Conservation (phyloP, 73 alveolate species). For the Vitrella brassicaformis region DNA sequence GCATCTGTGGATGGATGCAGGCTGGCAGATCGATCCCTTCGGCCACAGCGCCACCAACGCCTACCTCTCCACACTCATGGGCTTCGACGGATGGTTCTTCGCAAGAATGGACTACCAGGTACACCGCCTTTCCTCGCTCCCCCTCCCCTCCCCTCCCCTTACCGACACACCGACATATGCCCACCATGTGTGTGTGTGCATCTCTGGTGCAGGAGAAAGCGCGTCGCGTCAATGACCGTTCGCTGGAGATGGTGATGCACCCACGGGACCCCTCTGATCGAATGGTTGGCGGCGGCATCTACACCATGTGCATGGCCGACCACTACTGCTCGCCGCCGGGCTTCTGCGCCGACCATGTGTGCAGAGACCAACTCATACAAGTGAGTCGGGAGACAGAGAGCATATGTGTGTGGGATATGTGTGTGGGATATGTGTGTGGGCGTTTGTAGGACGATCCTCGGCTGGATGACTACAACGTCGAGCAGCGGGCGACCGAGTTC, state of each 20-base stretch:
- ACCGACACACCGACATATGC: too few relatives aligned
- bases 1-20: constrained; percentile 17
- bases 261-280: constrained; percentile 42
- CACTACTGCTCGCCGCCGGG: constrained; percentile 32
- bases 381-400: neutral
- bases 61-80: constrained; percentile 74
- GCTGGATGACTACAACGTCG: constrained; percentile 47
- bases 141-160: too few relatives aligned
- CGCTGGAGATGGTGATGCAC: constrained; percentile 65
- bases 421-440: neutral
- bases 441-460: constrained; percentile 20
- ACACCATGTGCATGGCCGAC: constrained; percentile 30
- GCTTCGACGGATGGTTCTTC: constrained; percentile 79
- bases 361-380: neutral
- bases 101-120: constrained; percentile 78
- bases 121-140: too few relatives aligned
- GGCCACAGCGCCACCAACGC: constrained; percentile 82
- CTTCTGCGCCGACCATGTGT: constrained; percentile 24
- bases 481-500: constrained; percentile 33
- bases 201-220: constrained; percentile 34
- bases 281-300: constrained; percentile 32
- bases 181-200: neutral
- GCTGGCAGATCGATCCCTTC: constrained; percentile 91
- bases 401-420: neutral
- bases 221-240: constrained; percentile 42